Conservation (phyloP, 305 asterid genomes). For the Fraxinus baroniana region DNA sequence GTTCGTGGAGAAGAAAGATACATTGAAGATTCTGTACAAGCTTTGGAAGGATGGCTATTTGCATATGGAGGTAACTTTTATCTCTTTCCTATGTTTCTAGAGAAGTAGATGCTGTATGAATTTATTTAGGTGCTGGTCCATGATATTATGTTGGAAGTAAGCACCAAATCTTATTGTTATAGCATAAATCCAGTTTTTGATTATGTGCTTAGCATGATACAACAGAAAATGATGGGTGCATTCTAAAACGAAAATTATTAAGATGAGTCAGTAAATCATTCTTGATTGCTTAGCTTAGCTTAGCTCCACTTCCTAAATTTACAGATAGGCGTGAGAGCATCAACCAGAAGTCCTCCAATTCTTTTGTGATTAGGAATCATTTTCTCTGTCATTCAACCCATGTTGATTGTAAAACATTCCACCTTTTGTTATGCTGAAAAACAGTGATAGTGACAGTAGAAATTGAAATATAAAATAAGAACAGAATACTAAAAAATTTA, state of each 20-base stretch:
- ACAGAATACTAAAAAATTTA: background rate
- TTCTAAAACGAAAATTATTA: background rate
- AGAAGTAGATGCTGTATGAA: background rate
- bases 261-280: background rate
- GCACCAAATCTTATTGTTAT: background rate
- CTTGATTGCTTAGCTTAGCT: background rate
- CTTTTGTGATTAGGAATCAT: background rate
- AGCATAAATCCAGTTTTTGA: background rate
- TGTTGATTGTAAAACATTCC: background rate
- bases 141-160: background rate
- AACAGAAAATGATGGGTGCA: background rate
- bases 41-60: slow-evolving; percentile 85
- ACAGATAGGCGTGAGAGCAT: background rate
- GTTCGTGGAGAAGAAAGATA: slow-evolving; percentile 73
- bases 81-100: slow-evolving; percentile 11
- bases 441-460: background rate
- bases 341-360: background rate
- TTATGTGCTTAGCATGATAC: background rate
- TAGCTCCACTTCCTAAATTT: background rate
- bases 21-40: slow-evolving; percentile 58
- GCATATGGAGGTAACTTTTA: slow-evolving; percentile 68
- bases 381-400: background rate
- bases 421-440: background rate
- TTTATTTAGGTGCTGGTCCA: background rate
- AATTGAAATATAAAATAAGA: background rate